A percentile compares a stretch with the other conserved stretches of the same genome.
Conservation (phyloP, 2,329 filamentous ascomycete genomes). For the Colletotrichum trifolii region DNA sequence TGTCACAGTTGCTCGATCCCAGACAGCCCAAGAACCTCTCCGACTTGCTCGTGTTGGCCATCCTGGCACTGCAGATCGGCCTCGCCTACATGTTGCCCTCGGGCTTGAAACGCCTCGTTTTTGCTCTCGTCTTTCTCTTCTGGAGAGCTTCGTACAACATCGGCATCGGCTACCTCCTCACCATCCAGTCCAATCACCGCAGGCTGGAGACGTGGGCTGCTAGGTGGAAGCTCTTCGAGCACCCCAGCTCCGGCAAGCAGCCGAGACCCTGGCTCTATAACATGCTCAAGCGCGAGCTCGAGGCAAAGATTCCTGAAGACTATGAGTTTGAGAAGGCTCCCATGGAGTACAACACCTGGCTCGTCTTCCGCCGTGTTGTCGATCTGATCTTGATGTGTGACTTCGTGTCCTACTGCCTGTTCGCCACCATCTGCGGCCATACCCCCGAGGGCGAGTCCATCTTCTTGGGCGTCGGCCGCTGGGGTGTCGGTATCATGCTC, state of each 20-base stretch:
- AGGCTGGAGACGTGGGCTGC: constrained; percentile 89
- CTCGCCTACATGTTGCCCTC: constrained; percentile 79
- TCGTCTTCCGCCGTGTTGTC: constrained; percentile 93
- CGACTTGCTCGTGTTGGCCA: constrained; percentile 81
- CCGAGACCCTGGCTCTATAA: constrained; percentile 85
- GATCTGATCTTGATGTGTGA: constrained; percentile 99
- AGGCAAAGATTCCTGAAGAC: constrained; percentile 93
- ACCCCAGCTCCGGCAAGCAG: constrained; percentile 83
- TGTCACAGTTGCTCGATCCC: constrained; percentile 94
- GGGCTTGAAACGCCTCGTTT: constrained; percentile 77
- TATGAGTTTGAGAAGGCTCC: constrained; percentile 94
- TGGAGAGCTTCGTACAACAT: constrained; percentile 95
- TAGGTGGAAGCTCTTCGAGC: constrained; percentile 86
- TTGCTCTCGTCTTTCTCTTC: constrained; percentile 87
- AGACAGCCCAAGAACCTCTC: constrained; percentile 95
- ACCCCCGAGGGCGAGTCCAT: constrained; percentile 78
- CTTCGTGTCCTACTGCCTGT: constrained; percentile 96
- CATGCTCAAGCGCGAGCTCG: constrained; percentile 87
- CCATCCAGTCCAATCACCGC: constrained; percentile 89
- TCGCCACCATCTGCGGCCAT: constrained; percentile 88
- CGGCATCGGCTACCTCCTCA: constrained; percentile 90
- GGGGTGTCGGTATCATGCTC: constrained; percentile 80
- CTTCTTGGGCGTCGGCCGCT: constrained; percentile 77
- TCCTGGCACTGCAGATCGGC: constrained; percentile 80
- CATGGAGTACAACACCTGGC: constrained; percentile 99